Conservation (phyloP, 495 filamentous ascomycete species). For the Lophiostoma macrostomum region DNA sequence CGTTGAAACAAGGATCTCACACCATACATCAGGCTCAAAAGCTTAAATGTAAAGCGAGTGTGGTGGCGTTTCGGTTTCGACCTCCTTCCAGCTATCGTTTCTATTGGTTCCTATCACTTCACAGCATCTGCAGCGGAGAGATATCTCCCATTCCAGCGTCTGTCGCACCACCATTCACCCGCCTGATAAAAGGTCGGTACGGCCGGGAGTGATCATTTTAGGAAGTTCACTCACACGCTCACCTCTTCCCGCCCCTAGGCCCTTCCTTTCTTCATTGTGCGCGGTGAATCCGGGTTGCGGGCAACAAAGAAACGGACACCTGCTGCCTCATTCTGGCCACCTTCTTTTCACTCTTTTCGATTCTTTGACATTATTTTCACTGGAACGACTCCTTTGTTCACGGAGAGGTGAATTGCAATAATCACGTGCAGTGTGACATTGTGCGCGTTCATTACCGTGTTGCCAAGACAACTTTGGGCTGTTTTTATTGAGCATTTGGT, state of each 20-base stretch:
- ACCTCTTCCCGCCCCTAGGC: background rate
- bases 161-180: conserved; percentile 27
- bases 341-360: no score
- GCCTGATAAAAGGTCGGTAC: conserved; percentile 16
- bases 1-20: conserved; percentile 26
- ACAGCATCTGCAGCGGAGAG: background rate
- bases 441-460: conserved; percentile 2
- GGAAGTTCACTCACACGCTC: background rate
- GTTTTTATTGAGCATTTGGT: conserved; percentile 2
- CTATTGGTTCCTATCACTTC: conserved; percentile 22
- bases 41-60: conserved; percentile 24
- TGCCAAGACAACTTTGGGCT: conserved; percentile 10
- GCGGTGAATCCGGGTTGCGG: conserved; percentile 10
- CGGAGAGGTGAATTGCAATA: background rate
- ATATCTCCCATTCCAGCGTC: conserved; percentile 7
- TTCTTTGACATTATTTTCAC: conserved; percentile 1
- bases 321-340: no score
- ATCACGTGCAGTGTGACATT: conserved; percentile 14
- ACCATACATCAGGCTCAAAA: conserved; percentile 30
- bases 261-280: background rate
- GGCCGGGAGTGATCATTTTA: conserved; percentile 1
- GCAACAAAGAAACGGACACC: conserved; percentile 24
- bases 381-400: conserved; percentile 22
- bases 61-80: conserved; percentile 28
- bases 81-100: conserved; percentile 2